Evolutionary conservation across 768 basidiomycete genomes (phyloP).

Genomic region (Termitomyces sp.): DNA sequence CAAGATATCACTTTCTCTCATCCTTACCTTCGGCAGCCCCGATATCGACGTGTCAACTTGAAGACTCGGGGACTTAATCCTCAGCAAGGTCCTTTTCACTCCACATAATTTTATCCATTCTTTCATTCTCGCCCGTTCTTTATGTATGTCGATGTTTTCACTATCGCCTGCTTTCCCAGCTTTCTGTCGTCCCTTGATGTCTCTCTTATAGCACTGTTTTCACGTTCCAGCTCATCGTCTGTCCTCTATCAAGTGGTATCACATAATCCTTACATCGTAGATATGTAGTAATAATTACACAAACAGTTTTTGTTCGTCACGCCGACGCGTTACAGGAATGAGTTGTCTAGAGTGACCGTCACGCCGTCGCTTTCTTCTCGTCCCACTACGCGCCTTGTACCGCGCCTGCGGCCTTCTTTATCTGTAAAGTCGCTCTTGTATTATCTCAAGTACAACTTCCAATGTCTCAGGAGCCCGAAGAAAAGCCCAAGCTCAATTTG

Average conservation of each 20-base stretch:
- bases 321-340: slow-evolving; percentile 5
- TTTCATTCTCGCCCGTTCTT: not conserved
- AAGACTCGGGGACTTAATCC: not conserved
- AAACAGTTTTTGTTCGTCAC: not conserved
- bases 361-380: slow-evolving; percentile 6
- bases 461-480: slow-evolving; percentile 51
- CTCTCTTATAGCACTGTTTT: not conserved
- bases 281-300: too few relatives aligned
- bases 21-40: not conserved
- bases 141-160: not conserved
- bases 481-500: slow-evolving; percentile 73
- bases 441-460: not conserved
- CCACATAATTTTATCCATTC: not conserved
- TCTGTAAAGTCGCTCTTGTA: not conserved
- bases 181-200: not conserved
- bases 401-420: slow-evolving; percentile 2
- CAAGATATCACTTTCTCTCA: not conserved
- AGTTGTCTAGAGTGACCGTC: slow-evolving; percentile 4
- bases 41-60: not conserved
- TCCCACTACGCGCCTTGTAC: slow-evolving; percentile 4
- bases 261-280: too few relatives aligned
- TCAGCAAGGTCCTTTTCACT: not conserved
- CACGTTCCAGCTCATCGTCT: not conserved
- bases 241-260: not conserved
- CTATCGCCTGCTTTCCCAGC: not conserved